Percentiles rank a stretch among this genome's conserved stretches.
Conservation (phyloP, 176 grass and related monocot genomes). For the Stipa capillata region DNA sequence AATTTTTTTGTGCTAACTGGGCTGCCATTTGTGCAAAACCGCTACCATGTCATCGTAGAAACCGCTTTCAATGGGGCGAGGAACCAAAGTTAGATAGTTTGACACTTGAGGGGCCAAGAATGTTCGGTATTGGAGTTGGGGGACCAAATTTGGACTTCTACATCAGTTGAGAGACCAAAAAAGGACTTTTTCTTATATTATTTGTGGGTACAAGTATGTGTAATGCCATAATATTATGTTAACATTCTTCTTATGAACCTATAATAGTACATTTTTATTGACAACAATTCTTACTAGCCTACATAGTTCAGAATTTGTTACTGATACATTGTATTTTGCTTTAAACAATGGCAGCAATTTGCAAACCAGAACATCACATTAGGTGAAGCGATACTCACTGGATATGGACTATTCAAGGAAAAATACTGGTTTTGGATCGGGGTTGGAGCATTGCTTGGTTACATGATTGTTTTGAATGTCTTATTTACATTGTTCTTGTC, state of each 20-base stretch:
- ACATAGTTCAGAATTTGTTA: not conserved
- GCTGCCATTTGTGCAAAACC: no score
- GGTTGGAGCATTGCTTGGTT: constrained; percentile 77
- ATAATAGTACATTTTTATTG: not conserved
- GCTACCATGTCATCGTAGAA: no score
- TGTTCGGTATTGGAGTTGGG: no score
- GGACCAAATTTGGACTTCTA: no score
- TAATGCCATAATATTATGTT: not conserved
- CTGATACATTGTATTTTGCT: constrained; percentile 20
- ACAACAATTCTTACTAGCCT: not conserved
- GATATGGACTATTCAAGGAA: constrained; percentile 81
- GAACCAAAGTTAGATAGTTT: no score
- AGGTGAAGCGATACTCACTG: constrained; percentile 68
- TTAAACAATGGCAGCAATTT: constrained; percentile 59
- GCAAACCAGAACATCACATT: constrained; percentile 46
- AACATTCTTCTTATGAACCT: not conserved
- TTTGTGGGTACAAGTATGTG: not conserved
- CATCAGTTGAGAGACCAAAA: no score
- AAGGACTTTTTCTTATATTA: no score
- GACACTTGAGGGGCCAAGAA: no score
- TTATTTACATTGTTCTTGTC: constrained; percentile 82
- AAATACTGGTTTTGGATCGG: constrained; percentile 96
- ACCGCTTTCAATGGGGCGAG: no score
- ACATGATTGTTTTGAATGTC: constrained; percentile 75
- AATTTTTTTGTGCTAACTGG: no score